A percentile compares a stretch with the other conserved stretches of the same genome.
These are phyloP conservation scores for Syncephalastrum monosporum DNA, from an alignment of 371 early-diverging fungal genomes.

Conservation along the genomic window DNA sequence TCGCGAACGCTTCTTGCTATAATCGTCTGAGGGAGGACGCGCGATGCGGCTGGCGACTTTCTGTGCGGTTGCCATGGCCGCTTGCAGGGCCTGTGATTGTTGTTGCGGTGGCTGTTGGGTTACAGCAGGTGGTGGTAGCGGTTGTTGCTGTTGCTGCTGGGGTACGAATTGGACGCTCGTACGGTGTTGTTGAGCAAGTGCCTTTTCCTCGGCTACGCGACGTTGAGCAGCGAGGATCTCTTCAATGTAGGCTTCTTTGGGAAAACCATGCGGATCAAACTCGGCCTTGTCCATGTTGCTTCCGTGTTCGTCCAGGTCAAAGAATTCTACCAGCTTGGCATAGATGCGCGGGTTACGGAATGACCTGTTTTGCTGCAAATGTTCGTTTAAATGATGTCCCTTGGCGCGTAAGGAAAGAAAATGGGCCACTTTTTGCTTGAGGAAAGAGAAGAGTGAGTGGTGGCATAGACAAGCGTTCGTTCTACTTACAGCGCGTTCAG, in stretches of 20 bases:
- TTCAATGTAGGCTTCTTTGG: constrained; percentile 51
- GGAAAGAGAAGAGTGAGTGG: constrained; percentile 4
- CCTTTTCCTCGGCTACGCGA: constrained; percentile 41
- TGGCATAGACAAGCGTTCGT: neutral
- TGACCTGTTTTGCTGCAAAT: constrained; percentile 67
- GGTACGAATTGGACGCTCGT: constrained; percentile 27
- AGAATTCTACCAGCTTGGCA: constrained; percentile 73
- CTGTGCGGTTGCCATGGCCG: constrained; percentile 43
- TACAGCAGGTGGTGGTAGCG: neutral
- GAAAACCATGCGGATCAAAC: constrained; percentile 60
- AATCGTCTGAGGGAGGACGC: neutral
- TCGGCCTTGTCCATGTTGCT: constrained; percentile 56
- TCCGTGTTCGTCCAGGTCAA: constrained; percentile 71
- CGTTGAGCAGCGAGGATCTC: constrained; percentile 47
- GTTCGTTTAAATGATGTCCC: constrained; percentile 65
- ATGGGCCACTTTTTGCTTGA: constrained; percentile 62
- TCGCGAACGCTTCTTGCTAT: no score
- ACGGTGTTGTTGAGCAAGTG: constrained; percentile 32
- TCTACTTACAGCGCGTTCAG: constrained; percentile 45
- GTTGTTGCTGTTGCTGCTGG: constrained; percentile 9
- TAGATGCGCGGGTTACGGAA: constrained; percentile 83
- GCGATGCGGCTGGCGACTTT: constrained; percentile 40
- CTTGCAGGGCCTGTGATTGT: constrained; percentile 31
- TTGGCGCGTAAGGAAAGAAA: constrained; percentile 53
- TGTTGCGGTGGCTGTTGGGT: constrained; percentile 1